Percentiles rank a stretch among this genome's conserved stretches.
These are phyloP conservation scores for Fusarium solani-melongenae DNA, from an alignment of 2,329 filamentous ascomycete genomes.

Conservation along the genomic window DNA sequence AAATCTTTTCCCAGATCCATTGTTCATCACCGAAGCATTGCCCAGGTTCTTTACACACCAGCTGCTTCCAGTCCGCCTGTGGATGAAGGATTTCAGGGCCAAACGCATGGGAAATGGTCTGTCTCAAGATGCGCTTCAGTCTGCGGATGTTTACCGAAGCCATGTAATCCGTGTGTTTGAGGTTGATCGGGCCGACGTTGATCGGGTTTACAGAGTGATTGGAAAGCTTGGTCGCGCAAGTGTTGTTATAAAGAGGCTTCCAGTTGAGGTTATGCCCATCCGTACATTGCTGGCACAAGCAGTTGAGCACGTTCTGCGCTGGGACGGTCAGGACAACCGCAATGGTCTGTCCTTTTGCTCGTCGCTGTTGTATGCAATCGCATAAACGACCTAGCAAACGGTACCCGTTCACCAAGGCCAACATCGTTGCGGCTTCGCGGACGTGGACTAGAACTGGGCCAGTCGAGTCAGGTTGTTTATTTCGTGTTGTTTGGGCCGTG, in stretches of 20 bases:
- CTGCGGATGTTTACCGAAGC: not conserved
- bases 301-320: not conserved
- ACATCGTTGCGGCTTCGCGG: not conserved
- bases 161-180: not conserved
- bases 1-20: not conserved
- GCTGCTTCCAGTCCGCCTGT: not conserved
- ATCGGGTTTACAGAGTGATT: not conserved
- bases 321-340: not conserved
- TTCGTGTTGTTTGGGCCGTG: not conserved
- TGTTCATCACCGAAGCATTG: not conserved
- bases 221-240: not conserved
- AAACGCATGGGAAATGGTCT: not conserved
- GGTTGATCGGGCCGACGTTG: not conserved
- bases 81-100: not conserved
- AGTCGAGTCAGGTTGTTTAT: not conserved
- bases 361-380: not conserved
- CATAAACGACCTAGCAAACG: not conserved
- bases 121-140: not conserved
- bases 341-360: not conserved
- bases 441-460: not conserved
- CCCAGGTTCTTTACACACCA: not conserved
- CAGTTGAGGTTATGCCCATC: not conserved
- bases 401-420: not conserved
- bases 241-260: not conserved
- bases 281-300: not conserved